Evolutionary conservation across 2,329 filamentous ascomycete genomes (phyloP).

Genomic region (Tolypocladium ophioglossoides): DNA sequence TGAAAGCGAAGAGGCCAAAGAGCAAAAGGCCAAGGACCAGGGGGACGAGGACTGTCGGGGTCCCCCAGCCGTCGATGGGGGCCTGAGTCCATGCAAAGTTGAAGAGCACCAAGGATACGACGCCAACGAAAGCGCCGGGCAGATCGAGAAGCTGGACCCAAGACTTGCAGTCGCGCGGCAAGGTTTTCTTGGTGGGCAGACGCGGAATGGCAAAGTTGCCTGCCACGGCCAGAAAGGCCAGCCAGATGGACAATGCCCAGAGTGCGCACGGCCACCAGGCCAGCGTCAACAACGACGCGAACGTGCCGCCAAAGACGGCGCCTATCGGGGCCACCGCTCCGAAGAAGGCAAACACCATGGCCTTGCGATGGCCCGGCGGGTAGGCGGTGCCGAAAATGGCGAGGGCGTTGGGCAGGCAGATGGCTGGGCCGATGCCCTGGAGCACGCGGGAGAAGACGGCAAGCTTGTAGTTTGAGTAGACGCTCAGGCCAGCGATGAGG

Average conservation of each 20-base stretch:
- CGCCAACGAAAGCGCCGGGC: conserved; percentile 30
- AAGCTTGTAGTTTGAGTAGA: conserved; percentile 28
- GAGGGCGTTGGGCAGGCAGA: conserved; percentile 53
- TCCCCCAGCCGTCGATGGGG: conserved; percentile 45
- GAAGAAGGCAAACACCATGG: conserved; percentile 46
- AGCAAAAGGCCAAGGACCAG: conserved; percentile 48
- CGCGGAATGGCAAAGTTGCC: conserved; percentile 25
- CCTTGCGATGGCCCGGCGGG: conserved; percentile 43
- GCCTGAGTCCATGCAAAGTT: conserved; percentile 61
- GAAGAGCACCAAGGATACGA: conserved; percentile 47
- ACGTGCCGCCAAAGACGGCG: conserved; percentile 28
- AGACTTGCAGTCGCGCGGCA: conserved; percentile 6
- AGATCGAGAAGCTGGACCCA: conserved; percentile 26
- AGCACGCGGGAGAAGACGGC: conserved; percentile 43
- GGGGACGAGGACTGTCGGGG: conserved; percentile 42
- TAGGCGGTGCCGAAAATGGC: conserved; percentile 51
- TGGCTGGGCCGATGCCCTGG: conserved; percentile 51
- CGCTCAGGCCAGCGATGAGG: conserved; percentile 31
- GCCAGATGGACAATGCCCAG: conserved; percentile 28
- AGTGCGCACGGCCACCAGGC: conserved; percentile 39
- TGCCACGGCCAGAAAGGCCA: conserved; percentile 20
- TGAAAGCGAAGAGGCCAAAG: conserved; percentile 42
- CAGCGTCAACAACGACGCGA: conserved; percentile 28
- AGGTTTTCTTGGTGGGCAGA: conserved; percentile 7
- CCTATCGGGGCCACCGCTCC: conserved; percentile 36